Base-by-base conservation (phyloP, 305 asterid species). In the Solanum aculeatissimum region DNA sequence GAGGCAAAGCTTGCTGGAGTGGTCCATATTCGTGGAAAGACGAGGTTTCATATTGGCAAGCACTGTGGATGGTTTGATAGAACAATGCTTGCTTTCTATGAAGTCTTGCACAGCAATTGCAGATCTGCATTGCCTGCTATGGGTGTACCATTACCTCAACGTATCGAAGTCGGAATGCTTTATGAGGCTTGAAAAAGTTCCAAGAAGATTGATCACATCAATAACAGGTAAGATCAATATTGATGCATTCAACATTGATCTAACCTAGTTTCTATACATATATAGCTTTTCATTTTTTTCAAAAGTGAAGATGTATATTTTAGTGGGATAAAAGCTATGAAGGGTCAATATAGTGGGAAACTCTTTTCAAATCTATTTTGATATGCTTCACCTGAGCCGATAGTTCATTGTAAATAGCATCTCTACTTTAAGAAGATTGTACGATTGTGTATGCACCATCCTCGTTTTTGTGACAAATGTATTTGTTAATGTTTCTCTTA, bases 91-190 rank as follows among this genome's bases (percentile, higher is more conserved):
- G 87, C 87, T 32, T 90, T 90, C 85, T 90, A 90, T 79, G 91
- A 90, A 83, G 65, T 85, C 65, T 65, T 90, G 86, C 92, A 84
- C 53, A 85, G 90, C 57, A 88, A 90, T 82, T 88, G 92, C 82
- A 85, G 92, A 87, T 87, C 91, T 78, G 86, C 92, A 47, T 53
- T 90, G 47, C 91, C 91, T 54, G 85, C 89, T 65, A 53, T 90
- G 53, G 87, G 87, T 45, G 75, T 88, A 45, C 92, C 92, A 5
- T 72, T 85, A 55, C 85, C 82, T 51, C 91, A 88, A 23, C 84
- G 89, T 25, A 87, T 90, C 14, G 91, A 90, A 84, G 91, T 90
- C 42, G 91, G 92, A 35, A 88, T 90, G 92, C 89, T 88, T 42
- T 90, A 88, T 19, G 90, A 84, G 81, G 91, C 89, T 43, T 90